Evolutionary conservation across 495 filamentous ascomycete genomes (phyloP).

Genomic region (Amniculicola lignicola): DNA sequence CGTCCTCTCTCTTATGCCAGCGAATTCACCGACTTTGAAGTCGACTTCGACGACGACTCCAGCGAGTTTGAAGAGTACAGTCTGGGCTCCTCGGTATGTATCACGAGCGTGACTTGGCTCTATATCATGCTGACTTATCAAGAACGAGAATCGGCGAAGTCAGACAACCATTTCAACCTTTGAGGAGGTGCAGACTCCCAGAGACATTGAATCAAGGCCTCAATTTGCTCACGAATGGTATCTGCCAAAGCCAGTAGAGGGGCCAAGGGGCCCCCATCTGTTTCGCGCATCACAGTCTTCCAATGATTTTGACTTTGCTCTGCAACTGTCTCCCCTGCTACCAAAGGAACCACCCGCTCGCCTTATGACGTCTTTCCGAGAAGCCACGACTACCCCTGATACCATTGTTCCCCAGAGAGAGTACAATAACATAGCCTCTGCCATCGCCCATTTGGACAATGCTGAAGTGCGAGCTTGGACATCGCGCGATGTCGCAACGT

Average conservation of each 20-base stretch:
- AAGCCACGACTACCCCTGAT: slow-evolving; percentile 26
- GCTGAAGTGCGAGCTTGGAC: slow-evolving; percentile 61
- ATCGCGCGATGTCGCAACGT: slow-evolving; percentile 70
- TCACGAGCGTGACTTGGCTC: neutral
- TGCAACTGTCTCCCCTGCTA: slow-evolving; percentile 62
- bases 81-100: slow-evolving; percentile 60
- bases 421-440: slow-evolving; percentile 41
- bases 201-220: slow-evolving; percentile 40
- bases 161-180: slow-evolving; percentile 72
- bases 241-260: slow-evolving; percentile 62
- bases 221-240: slow-evolving; percentile 48
- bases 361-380: slow-evolving; percentile 37
- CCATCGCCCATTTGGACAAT: slow-evolving; percentile 54
- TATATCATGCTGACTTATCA: slow-evolving; percentile 1
- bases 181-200: slow-evolving; percentile 67
- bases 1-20: slow-evolving; percentile 63
- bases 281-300: slow-evolving; percentile 61
- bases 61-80: slow-evolving; percentile 61
- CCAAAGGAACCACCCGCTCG: slow-evolving; percentile 39
- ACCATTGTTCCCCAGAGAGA: slow-evolving; percentile 38
- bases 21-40: slow-evolving; percentile 72
- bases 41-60: slow-evolving; percentile 65
- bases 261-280: slow-evolving; percentile 83
- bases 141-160: slow-evolving; percentile 54
- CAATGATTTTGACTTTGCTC: slow-evolving; percentile 52